Percentiles rank a stretch among this genome's conserved stretches.
These are phyloP conservation scores for Cladophialophora exuberans DNA, from an alignment of 2,329 filamentous ascomycete species.

Conservation along the genomic window DNA sequence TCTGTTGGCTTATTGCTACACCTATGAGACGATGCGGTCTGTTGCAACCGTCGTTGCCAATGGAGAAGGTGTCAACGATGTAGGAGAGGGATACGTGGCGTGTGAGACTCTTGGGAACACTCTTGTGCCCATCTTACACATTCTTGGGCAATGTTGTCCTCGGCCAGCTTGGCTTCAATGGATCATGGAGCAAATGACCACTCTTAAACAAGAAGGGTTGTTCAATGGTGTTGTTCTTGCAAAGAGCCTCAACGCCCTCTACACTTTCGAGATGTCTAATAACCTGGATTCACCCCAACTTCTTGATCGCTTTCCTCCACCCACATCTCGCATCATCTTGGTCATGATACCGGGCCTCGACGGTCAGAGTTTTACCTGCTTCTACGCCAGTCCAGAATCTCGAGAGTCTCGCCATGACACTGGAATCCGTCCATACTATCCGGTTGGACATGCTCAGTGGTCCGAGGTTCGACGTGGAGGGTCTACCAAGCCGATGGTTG, in stretches of 20 bases:
- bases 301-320: conserved; percentile 4
- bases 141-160: conserved; percentile 9
- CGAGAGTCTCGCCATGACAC: not conserved
- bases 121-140: conserved; percentile 5
- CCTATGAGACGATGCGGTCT: conserved; percentile 6
- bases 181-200: conserved; percentile 5
- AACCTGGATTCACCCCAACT: not conserved
- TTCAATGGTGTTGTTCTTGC: conserved; percentile 11
- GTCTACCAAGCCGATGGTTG: not conserved
- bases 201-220: conserved; percentile 10
- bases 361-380: not conserved
- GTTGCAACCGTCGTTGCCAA: not conserved
- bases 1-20: conserved; percentile 6
- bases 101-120: conserved; percentile 10
- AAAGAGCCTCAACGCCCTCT: conserved; percentile 6
- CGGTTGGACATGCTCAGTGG: not conserved
- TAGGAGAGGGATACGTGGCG: not conserved
- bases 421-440: not conserved
- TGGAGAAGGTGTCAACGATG: not conserved
- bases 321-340: conserved; percentile 6
- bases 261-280: conserved; percentile 5
- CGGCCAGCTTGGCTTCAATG: conserved; percentile 1
- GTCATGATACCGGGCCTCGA: conserved; percentile 8
- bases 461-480: not conserved
- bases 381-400: not conserved